Percentiles rank a stretch among this genome's conserved stretches.
Conservation (phyloP, 192 early-diverging fungal species). For the Globomyces pollinis-pini region DNA sequence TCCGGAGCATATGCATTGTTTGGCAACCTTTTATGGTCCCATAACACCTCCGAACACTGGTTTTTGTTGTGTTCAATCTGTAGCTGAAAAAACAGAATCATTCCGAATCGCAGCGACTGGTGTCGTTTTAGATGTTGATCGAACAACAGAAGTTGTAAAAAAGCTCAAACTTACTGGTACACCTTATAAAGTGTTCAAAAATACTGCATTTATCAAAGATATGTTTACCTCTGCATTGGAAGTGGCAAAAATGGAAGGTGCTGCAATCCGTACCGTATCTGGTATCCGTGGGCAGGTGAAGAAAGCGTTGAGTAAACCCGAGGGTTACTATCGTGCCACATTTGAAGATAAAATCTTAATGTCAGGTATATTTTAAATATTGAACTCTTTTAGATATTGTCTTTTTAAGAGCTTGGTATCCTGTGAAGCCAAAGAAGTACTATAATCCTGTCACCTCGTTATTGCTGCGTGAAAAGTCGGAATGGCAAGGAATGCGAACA, state of each 20-base stretch:
- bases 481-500: conserved; percentile 84
- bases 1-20: conserved; percentile 99
- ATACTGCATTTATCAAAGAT: conserved; percentile 95
- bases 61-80: conserved; percentile 85
- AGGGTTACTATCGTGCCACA: conserved; percentile 90
- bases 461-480: conserved; percentile 62
- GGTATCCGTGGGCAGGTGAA: conserved; percentile 98
- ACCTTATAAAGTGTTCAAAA: conserved; percentile 92
- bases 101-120: conserved; percentile 98
- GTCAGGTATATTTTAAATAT: conserved; percentile 52
- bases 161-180: conserved; percentile 96
- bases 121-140: conserved; percentile 86
- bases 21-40: conserved; percentile 93
- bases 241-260: conserved; percentile 98
- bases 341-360: conserved; percentile 97
- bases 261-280: conserved; percentile 87
- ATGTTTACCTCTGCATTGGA: conserved; percentile 97
- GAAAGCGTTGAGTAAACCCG: conserved; percentile 72
- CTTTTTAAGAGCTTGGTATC: conserved; percentile 95
- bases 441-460: conserved; percentile 98
- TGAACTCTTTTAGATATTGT: conserved; percentile 84
- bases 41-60: conserved; percentile 91
- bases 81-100: conserved; percentile 49
- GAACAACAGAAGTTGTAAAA: conserved; percentile 92
- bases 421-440: conserved; percentile 87